These are phyloP conservation scores for Hylodesmum podocarpum DNA, from an alignment of 306 rosid species.

Conservation along the genomic window DNA sequence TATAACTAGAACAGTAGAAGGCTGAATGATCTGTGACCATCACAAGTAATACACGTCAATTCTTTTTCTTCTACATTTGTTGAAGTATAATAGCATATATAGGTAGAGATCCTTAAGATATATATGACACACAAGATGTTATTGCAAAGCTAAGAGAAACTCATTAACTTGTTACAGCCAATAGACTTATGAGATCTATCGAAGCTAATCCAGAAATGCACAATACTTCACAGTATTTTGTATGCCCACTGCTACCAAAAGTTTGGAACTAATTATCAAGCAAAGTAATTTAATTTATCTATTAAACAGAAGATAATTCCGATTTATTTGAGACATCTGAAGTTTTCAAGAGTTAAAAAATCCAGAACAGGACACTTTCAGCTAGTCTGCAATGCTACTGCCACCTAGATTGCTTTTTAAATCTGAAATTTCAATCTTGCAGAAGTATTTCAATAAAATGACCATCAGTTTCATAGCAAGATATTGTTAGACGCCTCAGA, in stretches of 20 bases:
- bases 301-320: slow-evolving; percentile 1
- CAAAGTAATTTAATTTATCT: neutral
- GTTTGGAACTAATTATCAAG: neutral
- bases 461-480: neutral
- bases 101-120: neutral
- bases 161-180: neutral
- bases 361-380: neutral
- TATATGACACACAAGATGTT: neutral
- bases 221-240: neutral
- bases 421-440: neutral
- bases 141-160: neutral
- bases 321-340: neutral
- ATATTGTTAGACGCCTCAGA: neutral
- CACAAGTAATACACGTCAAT: neutral
- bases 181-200: slow-evolving; percentile 3
- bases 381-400: neutral
- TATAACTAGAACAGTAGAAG: slow-evolving; percentile 2
- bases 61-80: slow-evolving; percentile 1
- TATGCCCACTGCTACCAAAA: neutral
- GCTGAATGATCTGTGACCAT: neutral
- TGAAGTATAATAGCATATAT: neutral
- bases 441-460: neutral
- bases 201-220: neutral
- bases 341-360: neutral
- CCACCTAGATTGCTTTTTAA: slow-evolving; percentile 12